Evolutionary conservation across 441 rosid species (phyloP), one percentile per base, ranked within the genome.

Genomic region (Manihot esculenta): DNA sequence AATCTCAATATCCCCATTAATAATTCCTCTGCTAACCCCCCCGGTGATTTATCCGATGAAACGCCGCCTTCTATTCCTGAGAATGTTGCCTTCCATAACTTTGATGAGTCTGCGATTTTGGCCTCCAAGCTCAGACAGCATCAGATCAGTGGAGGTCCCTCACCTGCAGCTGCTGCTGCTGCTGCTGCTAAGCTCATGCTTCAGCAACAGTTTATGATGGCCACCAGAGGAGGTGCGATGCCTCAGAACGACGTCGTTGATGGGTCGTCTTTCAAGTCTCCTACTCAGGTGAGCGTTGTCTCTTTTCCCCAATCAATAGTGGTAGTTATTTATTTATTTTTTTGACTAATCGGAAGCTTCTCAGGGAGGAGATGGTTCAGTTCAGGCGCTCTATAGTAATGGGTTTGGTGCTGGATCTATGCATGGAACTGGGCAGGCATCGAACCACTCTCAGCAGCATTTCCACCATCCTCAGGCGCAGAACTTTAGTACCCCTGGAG

Each of bases 401-500:
- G 93, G 91, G 47, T 93, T 85, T 69, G 72, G 79, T 23, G 51
- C 81, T 7, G 92, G 92, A 85, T 89, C 95, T 75, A 81, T 87
- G 62, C 81, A 78, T 66, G 88, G 80, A 21, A 21, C 59, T 11
- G 79, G 74, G 45, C 84, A 79, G 59, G 49, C 73, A 10, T 57
- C 79, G 20, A 70, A 56, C 76, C 85, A 65, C 65, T 10, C 81
- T 3, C 85, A 66, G 68, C 93, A 82, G 42, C 79, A 69, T 69
- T 73, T 93, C 50, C 85, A 85, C 55, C 89, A 82, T 72, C 82
- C 89, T 70, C 80, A 66, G 53, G 57, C 78, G 20, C 85, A 76
- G 61, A 82, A 67, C 61, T 71, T 78, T 62, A 83, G 81, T 11
- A 77, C 84, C 2, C 78, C 76, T 38, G 77, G 42, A 0, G 9